Evolutionary conservation across 768 basidiomycete genomes (phyloP).

Genomic region (Mycena pura): DNA sequence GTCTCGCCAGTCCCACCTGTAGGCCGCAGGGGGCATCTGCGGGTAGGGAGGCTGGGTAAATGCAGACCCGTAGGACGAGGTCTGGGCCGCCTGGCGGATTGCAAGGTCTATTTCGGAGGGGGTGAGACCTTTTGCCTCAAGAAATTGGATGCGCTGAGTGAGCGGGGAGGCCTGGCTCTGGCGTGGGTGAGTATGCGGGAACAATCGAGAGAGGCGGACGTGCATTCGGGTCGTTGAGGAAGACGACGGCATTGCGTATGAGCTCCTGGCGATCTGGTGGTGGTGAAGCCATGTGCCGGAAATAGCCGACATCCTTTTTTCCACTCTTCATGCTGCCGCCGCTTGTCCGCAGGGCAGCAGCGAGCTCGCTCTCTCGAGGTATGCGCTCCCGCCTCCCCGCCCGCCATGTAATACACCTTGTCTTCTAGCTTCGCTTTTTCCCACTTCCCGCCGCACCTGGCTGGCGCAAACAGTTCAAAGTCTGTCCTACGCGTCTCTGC

Average conservation of each 20-base stretch:
- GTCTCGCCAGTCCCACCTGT: conserved; percentile 93
- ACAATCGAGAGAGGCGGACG: neutral
- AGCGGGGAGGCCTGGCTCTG: conserved; percentile 82
- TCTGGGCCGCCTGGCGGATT: conserved; percentile 63
- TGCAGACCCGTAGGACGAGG: conserved; percentile 43
- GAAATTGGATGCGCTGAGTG: conserved; percentile 87
- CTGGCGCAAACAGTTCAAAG: conserved; percentile 10
- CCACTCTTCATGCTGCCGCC: conserved; percentile 50
- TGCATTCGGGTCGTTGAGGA: conserved; percentile 87
- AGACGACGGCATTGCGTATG: conserved; percentile 81
- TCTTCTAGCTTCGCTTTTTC: conserved; percentile 41
- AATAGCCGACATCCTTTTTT: conserved; percentile 27
- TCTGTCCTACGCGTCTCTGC: conserved; percentile 21
- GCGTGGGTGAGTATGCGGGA: conserved; percentile 11
- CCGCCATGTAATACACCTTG: too few species aligned
- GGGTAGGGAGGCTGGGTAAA: conserved; percentile 53
- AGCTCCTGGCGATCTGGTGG: conserved; percentile 73
- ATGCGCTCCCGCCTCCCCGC: conserved; percentile 20
- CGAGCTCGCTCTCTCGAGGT: conserved; percentile 55
- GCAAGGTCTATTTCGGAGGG: conserved; percentile 86
- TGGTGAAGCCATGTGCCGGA: conserved; percentile 51
- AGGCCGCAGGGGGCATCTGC: conserved; percentile 48
- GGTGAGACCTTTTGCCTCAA: conserved; percentile 93
- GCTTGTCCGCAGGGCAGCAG: conserved; percentile 58
- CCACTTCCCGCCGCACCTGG: conserved; percentile 45